These are phyloP conservation scores for Fusarium metavorans DNA, from an alignment of 2,329 filamentous ascomycete genomes.

Conservation along the genomic window DNA sequence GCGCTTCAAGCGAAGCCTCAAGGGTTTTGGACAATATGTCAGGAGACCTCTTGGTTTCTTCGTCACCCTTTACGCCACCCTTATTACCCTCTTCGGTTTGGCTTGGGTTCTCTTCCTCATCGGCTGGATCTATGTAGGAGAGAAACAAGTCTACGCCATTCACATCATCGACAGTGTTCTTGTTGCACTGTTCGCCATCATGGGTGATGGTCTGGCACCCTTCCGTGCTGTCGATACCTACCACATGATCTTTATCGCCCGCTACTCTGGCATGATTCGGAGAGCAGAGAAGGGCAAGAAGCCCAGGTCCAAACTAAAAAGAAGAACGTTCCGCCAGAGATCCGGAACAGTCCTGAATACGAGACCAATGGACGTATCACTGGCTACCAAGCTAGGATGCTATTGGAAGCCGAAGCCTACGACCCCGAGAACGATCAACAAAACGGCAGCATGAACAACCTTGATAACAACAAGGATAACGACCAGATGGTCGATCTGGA, in stretches of 20 bases:
- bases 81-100: slow-evolving; percentile 87
- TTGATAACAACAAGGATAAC: slow-evolving; percentile 57
- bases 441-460: slow-evolving; percentile 30
- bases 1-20: slow-evolving; percentile 82
- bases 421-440: slow-evolving; percentile 23
- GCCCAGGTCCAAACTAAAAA: slow-evolving; percentile 39
- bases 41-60: slow-evolving; percentile 82
- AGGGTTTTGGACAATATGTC: slow-evolving; percentile 85
- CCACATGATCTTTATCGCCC: slow-evolving; percentile 85
- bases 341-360: slow-evolving; percentile 27
- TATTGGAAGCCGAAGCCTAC: slow-evolving; percentile 29
- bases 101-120: slow-evolving; percentile 94
- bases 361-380: slow-evolving; percentile 25
- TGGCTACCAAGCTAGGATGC: slow-evolving; percentile 35
- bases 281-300: slow-evolving; percentile 64
- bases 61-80: slow-evolving; percentile 83
- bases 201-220: slow-evolving; percentile 77
- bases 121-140: slow-evolving; percentile 87
- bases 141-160: slow-evolving; percentile 75
- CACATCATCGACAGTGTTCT: slow-evolving; percentile 79
- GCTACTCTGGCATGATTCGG: slow-evolving; percentile 62
- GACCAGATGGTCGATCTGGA: slow-evolving; percentile 53
- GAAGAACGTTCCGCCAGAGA: slow-evolving; percentile 29
- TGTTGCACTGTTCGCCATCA: slow-evolving; percentile 77
- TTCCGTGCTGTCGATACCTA: slow-evolving; percentile 87